Percentiles rank a stretch among this genome's conserved stretches.
These are phyloP conservation scores for Litsea cubeba DNA, from an alignment of 164 flowering plant species.

Conservation along the genomic window DNA sequence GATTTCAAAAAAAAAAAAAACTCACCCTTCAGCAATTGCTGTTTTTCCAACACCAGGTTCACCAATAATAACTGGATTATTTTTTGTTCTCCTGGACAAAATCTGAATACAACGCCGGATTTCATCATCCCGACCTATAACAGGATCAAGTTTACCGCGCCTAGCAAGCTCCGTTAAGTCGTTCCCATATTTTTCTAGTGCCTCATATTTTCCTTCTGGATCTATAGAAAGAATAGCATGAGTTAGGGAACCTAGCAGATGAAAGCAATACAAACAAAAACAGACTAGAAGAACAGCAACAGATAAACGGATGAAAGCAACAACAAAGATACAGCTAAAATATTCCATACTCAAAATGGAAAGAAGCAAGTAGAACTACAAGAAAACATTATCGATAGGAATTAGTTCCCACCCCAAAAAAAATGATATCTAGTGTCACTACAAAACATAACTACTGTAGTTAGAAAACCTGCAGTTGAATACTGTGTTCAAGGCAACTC, in stretches of 20 bases:
- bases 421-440: too few relatives aligned
- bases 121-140: constrained; percentile 98
- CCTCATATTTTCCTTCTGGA: constrained; percentile 95
- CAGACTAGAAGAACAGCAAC: not conserved
- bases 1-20: not conserved
- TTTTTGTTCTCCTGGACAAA: constrained; percentile 84
- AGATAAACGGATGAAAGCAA: not conserved
- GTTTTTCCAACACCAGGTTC: constrained; percentile 99
- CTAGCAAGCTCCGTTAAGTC: constrained; percentile 94
- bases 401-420: too few relatives aligned
- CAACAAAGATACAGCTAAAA: not conserved
- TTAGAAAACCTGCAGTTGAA: too few relatives aligned
- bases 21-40: constrained; percentile 98
- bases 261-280: not conserved
- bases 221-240: constrained; percentile 30
- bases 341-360: not conserved
- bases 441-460: too few relatives aligned
- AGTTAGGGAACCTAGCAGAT: not conserved
- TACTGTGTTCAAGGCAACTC: too few relatives aligned
- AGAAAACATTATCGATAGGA: not conserved
- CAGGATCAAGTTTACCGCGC: constrained; percentile 98
- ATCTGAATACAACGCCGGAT: constrained; percentile 95
- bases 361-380: not conserved
- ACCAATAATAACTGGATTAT: constrained; percentile 96
- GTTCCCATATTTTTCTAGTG: constrained; percentile 84